These are phyloP conservation scores for Corchorus capsularis DNA, from an alignment of 345 rosid species.

Conservation along the genomic window DNA sequence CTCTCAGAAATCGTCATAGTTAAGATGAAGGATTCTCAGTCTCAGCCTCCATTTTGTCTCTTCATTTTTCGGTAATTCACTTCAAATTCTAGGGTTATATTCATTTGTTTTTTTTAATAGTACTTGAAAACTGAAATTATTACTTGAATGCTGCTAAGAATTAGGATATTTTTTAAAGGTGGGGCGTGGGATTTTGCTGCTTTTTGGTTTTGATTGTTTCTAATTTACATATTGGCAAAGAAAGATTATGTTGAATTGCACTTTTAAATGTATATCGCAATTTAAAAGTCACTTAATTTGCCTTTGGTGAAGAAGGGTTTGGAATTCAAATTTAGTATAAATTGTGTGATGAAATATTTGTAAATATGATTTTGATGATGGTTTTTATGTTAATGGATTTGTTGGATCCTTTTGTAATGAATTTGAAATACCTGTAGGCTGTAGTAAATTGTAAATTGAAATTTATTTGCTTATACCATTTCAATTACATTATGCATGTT, in stretches of 20 bases:
- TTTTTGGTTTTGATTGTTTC: neutral
- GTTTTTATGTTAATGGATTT: too few relatives aligned
- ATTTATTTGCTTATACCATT: too few relatives aligned
- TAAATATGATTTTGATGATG: neutral
- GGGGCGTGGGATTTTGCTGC: neutral
- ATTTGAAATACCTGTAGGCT: too few relatives aligned
- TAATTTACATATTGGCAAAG: neutral
- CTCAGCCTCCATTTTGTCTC: neutral
- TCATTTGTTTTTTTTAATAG: neutral
- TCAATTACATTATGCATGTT: too few relatives aligned
- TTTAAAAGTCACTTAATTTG: neutral
- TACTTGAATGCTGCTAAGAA: neutral
- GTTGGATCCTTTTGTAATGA: too few relatives aligned
- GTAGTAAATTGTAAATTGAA: too few relatives aligned
- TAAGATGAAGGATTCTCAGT: neutral
- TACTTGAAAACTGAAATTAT: neutral
- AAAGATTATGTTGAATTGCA: neutral
- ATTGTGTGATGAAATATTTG: neutral
- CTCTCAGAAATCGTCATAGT: neutral
- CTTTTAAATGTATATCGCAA: neutral
- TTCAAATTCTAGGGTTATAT: neutral
- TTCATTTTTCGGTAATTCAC: neutral
- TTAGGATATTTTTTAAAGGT: neutral
- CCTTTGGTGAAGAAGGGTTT: neutral
- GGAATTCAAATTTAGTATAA: neutral